phyloP scores from a whole-genome alignment of 345 rosid species.

The Eucalyptus tenuipes region DNA sequence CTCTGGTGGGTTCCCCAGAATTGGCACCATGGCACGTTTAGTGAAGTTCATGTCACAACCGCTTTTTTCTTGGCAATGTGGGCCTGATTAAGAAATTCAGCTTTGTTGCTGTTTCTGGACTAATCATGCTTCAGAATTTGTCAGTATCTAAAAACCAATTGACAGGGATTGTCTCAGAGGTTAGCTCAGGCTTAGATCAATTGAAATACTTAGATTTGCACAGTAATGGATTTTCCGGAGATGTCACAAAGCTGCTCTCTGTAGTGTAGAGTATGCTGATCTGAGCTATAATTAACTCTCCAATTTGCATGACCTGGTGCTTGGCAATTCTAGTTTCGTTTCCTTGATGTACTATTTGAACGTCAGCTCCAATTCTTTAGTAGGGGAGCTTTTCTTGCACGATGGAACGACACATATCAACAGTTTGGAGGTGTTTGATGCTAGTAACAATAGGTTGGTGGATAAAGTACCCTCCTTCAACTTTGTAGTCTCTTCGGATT shows the following conservation, averaged over 20 bases:
- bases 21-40: slow-evolving; percentile 60
- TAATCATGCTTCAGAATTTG: slow-evolving; percentile 45
- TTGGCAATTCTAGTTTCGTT: slow-evolving; percentile 49
- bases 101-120: slow-evolving; percentile 33
- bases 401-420: slow-evolving; percentile 30
- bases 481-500: slow-evolving; percentile 59
- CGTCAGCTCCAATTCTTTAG: slow-evolving; percentile 41
- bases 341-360: slow-evolving; percentile 49
- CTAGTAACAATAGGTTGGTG: slow-evolving; percentile 47
- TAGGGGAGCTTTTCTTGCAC: slow-evolving; percentile 57
- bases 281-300: slow-evolving; percentile 57
- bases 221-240: slow-evolving; percentile 56
- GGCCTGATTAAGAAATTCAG: slow-evolving; percentile 59
- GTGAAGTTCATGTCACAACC: slow-evolving; percentile 35
- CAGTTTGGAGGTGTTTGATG: slow-evolving; percentile 78
- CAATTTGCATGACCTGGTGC: slow-evolving; percentile 61
- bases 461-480: slow-evolving; percentile 56
- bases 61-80: slow-evolving; percentile 29
- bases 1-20: slow-evolving; percentile 49
- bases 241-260: slow-evolving; percentile 46
- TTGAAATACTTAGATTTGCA: slow-evolving; percentile 54
- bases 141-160: slow-evolving; percentile 47
- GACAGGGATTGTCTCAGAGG: slow-evolving; percentile 49
- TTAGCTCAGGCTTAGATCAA: slow-evolving; percentile 35
- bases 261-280: slow-evolving; percentile 34